Base-by-base conservation (phyloP, 2,329 filamentous ascomycete species). In the Talaromyces sp. region DNA sequence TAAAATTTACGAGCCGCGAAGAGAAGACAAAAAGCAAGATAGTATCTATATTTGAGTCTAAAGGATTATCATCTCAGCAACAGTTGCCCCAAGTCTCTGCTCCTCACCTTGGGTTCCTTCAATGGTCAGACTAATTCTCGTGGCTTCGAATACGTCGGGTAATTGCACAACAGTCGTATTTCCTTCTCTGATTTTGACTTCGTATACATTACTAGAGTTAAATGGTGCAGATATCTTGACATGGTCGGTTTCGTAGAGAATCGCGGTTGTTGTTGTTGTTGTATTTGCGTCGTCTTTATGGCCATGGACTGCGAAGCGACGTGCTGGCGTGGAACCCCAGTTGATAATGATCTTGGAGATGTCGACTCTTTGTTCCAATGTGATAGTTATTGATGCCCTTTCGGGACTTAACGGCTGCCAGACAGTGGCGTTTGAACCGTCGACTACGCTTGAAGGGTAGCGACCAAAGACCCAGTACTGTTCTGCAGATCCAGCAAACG, bases 351-450 rank as follows among this genome's bases (percentile, higher is more conserved):
- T 37, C 21, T 35, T 13, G 21, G 58, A 48, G 1, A 60, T 19
- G 33, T 48, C 25, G 21, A 28, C 21, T n/a, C 9, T 53, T 1
- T 11, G 17, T 8, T 46, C 54, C 3, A 60, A 15, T 13, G 39
- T 33, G 15, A 60, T 19, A 7, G 46, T 57, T 2, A 60, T 48
- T 7, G 58, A 57, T 33, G 58, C 53, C 13, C 17, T 21, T 43
- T 6, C 33, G 2, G 58, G 53, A 15, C 33, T 36, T 36, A 37
- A 35, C 5, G 56, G 56, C 54, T 60, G 58, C 58, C 58, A 60
- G 25, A 57, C 25, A 15, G 58, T 60, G 11, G 58, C 58, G 31
- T 60, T 57, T 1, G 58, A 60, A 3, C 58, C 58, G 22, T 60
- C 58, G 6, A 60, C 58, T 11, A 39, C n/a, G 19, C 58, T 53